Evolutionary conservation across 352 stramenopile species (phyloP).

Genomic region (Globisporangium sylvaticum): DNA sequence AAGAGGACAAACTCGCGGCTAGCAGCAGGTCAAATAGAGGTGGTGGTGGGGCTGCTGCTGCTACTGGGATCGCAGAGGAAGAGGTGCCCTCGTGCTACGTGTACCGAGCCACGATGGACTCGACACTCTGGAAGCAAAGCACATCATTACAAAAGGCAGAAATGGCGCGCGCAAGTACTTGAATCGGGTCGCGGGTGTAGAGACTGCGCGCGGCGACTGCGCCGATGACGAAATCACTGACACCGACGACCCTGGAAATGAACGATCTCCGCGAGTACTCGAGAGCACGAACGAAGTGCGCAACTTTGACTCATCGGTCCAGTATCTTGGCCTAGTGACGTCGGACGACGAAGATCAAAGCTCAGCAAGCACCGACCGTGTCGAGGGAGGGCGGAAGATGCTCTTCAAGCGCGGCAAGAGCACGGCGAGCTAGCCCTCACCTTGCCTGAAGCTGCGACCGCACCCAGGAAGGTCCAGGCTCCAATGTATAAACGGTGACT

Average conservation of each 20-base stretch:
- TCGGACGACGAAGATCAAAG: slow-evolving; percentile 5
- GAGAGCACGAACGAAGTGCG: slow-evolving; percentile 12
- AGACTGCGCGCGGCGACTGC: neutral
- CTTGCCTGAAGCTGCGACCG: neutral
- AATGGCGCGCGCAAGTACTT: slow-evolving; percentile 34
- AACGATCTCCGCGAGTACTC: neutral
- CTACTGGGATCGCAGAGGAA: slow-evolving; percentile 33
- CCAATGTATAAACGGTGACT: neutral
- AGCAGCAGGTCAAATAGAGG: slow-evolving; percentile 7
- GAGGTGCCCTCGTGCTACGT: slow-evolving; percentile 44
- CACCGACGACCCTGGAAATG: neutral
- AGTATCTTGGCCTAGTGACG: neutral
- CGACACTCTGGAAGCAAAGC: slow-evolving; percentile 46
- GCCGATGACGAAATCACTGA: neutral
- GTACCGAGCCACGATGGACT: slow-evolving; percentile 51
- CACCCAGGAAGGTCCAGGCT: neutral
- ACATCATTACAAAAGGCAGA: slow-evolving; percentile 35
- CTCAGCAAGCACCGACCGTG: neutral
- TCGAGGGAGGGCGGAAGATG: neutral
- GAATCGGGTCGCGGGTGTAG: slow-evolving; percentile 4
- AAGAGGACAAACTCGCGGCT: neutral
- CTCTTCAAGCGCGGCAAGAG: neutral
- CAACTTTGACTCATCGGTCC: slow-evolving; percentile 16
- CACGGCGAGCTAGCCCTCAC: neutral
- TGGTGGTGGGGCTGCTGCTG: slow-evolving; percentile 8